Conservation (phyloP, 805 yeast genomes). For the Metschnikowia cerradonensis region DNA sequence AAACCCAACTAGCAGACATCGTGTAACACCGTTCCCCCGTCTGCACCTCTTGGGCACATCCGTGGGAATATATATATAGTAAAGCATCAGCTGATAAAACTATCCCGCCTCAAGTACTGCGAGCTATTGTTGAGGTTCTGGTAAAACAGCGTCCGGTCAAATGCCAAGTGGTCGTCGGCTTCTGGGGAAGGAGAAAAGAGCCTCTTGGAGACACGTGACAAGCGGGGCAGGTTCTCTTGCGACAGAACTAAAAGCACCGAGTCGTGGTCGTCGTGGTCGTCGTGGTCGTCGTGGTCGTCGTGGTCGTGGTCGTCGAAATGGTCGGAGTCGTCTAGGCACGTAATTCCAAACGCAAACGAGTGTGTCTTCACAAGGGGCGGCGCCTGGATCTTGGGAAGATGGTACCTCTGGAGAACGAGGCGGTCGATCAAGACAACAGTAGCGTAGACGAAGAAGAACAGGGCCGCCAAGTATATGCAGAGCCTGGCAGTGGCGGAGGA, state of each 20-base stretch:
- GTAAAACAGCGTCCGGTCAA: conserved; percentile 22
- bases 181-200: conserved; percentile 10
- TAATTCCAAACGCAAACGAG: not conserved
- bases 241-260: conserved; percentile 1
- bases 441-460: not conserved
- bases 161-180: conserved; percentile 8
- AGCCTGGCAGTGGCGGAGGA: not conserved
- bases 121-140: conserved; percentile 38
- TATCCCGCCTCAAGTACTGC: conserved; percentile 40
- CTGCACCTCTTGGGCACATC: conserved; percentile 22
- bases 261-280: not conserved
- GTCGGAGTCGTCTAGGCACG: not conserved
- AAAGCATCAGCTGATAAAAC: conserved; percentile 27
- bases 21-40: not conserved
- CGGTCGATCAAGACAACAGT: not conserved
- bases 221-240: not conserved
- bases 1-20: conserved; percentile 23
- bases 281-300: not conserved
- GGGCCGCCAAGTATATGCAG: not conserved
- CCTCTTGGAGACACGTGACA: not conserved
- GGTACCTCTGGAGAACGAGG: conserved; percentile 1
- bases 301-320: no score
- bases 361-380: not conserved
- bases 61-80: conserved; percentile 33
- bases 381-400: not conserved